phyloP scores from a whole-genome alignment of 2,329 filamentous ascomycete species.

The Neocatenulostroma microsporum region DNA sequence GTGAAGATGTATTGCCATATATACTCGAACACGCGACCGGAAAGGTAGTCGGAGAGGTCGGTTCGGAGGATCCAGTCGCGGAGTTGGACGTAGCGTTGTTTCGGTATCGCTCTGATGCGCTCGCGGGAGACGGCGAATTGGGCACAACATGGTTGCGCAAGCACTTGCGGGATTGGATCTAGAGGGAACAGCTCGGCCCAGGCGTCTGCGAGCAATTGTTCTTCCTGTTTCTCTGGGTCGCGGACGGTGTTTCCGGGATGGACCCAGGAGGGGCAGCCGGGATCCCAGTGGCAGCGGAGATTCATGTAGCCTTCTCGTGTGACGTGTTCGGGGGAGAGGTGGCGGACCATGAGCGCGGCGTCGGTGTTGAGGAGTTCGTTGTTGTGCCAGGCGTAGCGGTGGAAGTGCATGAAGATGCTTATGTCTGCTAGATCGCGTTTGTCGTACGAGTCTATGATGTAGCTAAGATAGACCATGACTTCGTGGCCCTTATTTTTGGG shows the following conservation, averaged over 20 bases:
- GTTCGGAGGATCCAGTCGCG: conserved; percentile 56
- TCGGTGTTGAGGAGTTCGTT: conserved; percentile 43
- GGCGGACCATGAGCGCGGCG: conserved; percentile 37
- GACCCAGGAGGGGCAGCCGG: conserved; percentile 50
- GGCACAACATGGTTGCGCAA: conserved; percentile 56
- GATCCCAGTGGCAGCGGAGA: conserved; percentile 48
- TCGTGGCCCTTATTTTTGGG: conserved; percentile 55
- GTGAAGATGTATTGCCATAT: conserved; percentile 58
- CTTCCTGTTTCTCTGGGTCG: conserved; percentile 35
- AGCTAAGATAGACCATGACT: conserved; percentile 54
- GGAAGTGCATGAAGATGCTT: conserved; percentile 54
- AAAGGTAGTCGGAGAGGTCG: conserved; percentile 47
- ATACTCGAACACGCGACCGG: conserved; percentile 57
- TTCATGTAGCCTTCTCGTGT: conserved; percentile 48
- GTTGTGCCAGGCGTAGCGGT: conserved; percentile 53
- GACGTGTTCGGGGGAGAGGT: conserved; percentile 40
- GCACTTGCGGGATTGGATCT: conserved; percentile 40
- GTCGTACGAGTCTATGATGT: conserved; percentile 56
- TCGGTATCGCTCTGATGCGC: conserved; percentile 47
- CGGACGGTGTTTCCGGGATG: conserved; percentile 36
- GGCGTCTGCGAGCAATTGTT: conserved; percentile 36
- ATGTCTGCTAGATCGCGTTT: conserved; percentile 51
- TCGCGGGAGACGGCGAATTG: conserved; percentile 56
- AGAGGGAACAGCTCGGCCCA: conserved; percentile 44
- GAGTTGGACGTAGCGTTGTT: conserved; percentile 48